A percentile compares a stretch with the other conserved stretches of the same genome.
Conservation (phyloP, 2,329 filamentous ascomycete species). For the Xylaria sp. region DNA sequence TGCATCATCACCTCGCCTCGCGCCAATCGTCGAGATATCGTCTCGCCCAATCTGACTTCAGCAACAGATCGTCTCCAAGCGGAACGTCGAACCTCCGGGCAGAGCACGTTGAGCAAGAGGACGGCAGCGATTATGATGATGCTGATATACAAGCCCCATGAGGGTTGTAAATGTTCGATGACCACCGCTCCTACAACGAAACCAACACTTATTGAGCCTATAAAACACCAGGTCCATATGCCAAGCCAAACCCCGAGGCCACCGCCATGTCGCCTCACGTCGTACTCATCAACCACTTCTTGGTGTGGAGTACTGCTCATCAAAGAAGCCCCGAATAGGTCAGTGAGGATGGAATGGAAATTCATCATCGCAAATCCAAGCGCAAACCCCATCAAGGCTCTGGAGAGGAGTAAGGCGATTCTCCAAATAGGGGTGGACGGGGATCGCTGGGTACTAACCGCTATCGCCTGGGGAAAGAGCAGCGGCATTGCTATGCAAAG, state of each 20-base stretch:
- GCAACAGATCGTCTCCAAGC: constrained; percentile 75
- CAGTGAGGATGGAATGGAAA: constrained; percentile 75
- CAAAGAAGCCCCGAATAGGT: constrained; percentile 80
- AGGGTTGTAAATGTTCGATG: constrained; percentile 71
- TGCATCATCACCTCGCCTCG: constrained; percentile 83
- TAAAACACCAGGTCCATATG: constrained; percentile 81
- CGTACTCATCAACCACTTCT: constrained; percentile 73
- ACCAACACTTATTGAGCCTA: constrained; percentile 76
- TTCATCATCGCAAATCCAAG: constrained; percentile 84
- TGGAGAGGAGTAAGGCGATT: constrained; percentile 69
- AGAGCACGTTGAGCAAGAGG: constrained; percentile 75
- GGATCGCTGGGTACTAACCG: constrained; percentile 67
- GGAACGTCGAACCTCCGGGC: constrained; percentile 77
- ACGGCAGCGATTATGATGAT: constrained; percentile 74
- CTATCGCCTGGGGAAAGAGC: constrained; percentile 79
- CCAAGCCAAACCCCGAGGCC: constrained; percentile 85
- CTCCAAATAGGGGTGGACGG: constrained; percentile 67
- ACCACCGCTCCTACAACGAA: constrained; percentile 78
- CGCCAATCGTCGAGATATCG: constrained; percentile 68
- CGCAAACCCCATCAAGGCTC: constrained; percentile 73
- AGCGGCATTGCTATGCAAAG: constrained; percentile 77
- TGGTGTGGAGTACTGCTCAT: constrained; percentile 79
- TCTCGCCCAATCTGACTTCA: constrained; percentile 67
- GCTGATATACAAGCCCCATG: constrained; percentile 81
- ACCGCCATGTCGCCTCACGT: constrained; percentile 78